Conservation (phyloP, 768 basidiomycete genomes). For the Boletus vermiculosoides region DNA sequence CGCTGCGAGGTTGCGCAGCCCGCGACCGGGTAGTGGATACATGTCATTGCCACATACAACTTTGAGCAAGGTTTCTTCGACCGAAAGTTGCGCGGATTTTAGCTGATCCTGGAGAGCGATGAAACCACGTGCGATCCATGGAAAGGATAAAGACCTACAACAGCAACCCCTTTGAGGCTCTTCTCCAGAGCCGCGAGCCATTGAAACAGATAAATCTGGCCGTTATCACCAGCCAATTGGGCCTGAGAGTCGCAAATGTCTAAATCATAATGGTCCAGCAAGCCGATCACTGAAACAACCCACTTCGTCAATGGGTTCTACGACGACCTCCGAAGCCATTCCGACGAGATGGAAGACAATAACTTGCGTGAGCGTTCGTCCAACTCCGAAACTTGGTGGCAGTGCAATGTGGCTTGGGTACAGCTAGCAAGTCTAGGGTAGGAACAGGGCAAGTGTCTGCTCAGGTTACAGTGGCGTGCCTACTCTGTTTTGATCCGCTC, state of each 20-base stretch:
- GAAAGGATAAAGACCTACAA: constrained; percentile 43
- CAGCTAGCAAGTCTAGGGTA: neutral
- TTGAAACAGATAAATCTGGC: constrained; percentile 80
- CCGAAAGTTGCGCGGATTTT: constrained; percentile 57
- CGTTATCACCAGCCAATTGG: constrained; percentile 69
- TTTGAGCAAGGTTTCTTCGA: constrained; percentile 67
- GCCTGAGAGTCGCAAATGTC: constrained; percentile 41
- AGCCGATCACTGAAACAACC: constrained; percentile 8
- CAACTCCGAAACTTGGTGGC: constrained; percentile 9
- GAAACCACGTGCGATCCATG: neutral
- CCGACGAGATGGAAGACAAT: constrained; percentile 7
- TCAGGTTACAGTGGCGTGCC: neutral
- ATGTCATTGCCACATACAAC: constrained; percentile 60
- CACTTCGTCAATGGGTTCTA: constrained; percentile 34
- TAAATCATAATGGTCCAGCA: constrained; percentile 9
- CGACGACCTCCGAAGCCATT: constrained; percentile 27
- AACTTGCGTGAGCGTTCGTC: neutral
- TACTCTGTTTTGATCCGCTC: constrained; percentile 24
- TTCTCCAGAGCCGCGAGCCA: constrained; percentile 74
- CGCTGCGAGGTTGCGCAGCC: constrained; percentile 74
- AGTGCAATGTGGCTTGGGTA: constrained; percentile 7
- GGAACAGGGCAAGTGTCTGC: neutral
- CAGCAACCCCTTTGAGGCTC: constrained; percentile 45
- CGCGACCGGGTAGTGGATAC: constrained; percentile 85
- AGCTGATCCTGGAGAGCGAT: constrained; percentile 53